Evolutionary conservation across 2,329 filamentous ascomycete species (phyloP).

Genomic region (Dothidotthia symphoricarpi): DNA sequence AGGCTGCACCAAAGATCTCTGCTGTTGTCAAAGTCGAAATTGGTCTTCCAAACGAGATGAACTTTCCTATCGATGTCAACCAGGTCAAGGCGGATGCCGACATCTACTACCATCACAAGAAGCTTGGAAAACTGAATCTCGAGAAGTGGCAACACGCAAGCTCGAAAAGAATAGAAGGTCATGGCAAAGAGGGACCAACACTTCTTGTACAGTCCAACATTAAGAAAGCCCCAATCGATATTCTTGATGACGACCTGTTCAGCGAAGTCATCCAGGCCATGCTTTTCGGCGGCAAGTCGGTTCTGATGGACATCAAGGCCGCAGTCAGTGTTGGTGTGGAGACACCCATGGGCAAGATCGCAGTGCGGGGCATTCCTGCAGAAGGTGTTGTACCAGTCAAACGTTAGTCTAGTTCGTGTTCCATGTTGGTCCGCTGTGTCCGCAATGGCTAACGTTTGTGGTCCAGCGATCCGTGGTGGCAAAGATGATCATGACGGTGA

Average conservation of each 20-base stretch:
- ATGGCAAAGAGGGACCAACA: constrained; percentile 57
- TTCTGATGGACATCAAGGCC: constrained; percentile 74
- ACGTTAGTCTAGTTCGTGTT: constrained; percentile 69
- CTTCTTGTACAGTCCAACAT: constrained; percentile 76
- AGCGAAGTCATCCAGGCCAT: constrained; percentile 76
- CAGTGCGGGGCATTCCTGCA: constrained; percentile 77
- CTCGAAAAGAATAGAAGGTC: constrained; percentile 66
- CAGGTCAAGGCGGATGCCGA: constrained; percentile 74
- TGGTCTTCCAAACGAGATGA: constrained; percentile 78
- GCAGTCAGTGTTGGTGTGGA: constrained; percentile 78
- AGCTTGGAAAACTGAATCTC: constrained; percentile 79
- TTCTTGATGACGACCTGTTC: constrained; percentile 78
- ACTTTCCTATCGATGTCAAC: constrained; percentile 77
- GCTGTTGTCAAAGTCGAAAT: constrained; percentile 79
- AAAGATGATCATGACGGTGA: constrained; percentile 43
- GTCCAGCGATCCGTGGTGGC: constrained; percentile 37
- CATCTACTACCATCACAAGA: constrained; percentile 72
- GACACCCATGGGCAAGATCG: constrained; percentile 77
- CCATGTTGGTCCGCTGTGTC: constrained; percentile 19
- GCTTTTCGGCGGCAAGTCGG: constrained; percentile 67
- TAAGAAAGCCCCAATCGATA: constrained; percentile 73
- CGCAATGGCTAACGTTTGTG: constrained; percentile 33
- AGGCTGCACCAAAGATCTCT: constrained; percentile 74
- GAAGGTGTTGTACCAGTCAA: constrained; percentile 86
- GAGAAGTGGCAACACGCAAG: constrained; percentile 80